These are phyloP conservation scores for Gloeostereum incarnatum DNA, from an alignment of 768 basidiomycete genomes.

Conservation along the genomic window DNA sequence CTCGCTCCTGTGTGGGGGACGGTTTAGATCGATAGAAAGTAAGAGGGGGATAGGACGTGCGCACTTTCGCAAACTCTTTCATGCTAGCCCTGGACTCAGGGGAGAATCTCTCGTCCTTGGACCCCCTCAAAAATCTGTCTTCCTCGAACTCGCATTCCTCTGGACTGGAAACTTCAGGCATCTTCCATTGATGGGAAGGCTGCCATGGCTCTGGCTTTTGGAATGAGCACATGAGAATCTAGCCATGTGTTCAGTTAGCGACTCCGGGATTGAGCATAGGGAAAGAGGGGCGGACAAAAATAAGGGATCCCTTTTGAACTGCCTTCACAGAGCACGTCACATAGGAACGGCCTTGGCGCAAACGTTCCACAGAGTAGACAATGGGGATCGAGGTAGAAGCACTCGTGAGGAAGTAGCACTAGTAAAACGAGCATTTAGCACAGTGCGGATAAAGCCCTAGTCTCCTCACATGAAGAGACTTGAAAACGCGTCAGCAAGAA, in stretches of 20 bases:
- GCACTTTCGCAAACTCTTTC: conserved; percentile 19
- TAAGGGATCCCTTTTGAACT: conserved; percentile 36
- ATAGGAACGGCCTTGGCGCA: conserved; percentile 71
- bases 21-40: neutral
- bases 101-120: conserved; percentile 20
- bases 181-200: conserved; percentile 55
- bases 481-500: conserved; percentile 3
- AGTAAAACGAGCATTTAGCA: conserved; percentile 8
- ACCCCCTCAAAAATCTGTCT: conserved; percentile 20
- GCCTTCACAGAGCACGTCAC: conserved; percentile 57
- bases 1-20: conserved; percentile 64
- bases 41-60: conserved; percentile 16
- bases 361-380: conserved; percentile 67
- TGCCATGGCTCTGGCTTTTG: conserved; percentile 74
- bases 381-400: conserved; percentile 69
- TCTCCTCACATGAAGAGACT: conserved; percentile 64
- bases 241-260: conserved; percentile 40
- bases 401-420: conserved; percentile 80
- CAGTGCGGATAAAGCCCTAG: neutral
- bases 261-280: conserved; percentile 20
- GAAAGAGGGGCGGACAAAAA: conserved; percentile 17
- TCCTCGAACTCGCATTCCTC: conserved; percentile 61
- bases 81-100: conserved; percentile 5
- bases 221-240: conserved; percentile 74
- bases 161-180: conserved; percentile 48